Evolutionary conservation across 345 rosid species (phyloP).

Genomic region (Rhodomyrtus tomentosa): DNA sequence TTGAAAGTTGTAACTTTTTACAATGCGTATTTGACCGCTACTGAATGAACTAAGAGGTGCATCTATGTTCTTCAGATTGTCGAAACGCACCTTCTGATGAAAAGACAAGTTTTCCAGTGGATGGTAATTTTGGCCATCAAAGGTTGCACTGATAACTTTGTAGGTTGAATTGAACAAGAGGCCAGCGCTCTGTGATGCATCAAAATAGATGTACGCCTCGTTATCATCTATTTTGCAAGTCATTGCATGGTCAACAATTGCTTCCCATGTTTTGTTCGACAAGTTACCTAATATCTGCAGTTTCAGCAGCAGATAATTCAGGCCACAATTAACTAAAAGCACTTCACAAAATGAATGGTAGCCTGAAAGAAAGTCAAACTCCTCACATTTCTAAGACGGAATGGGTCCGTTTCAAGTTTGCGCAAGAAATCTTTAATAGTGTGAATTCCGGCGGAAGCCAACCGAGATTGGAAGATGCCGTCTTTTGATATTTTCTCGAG

Average conservation of each 20-base stretch:
- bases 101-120: conserved; percentile 16
- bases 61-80: not conserved
- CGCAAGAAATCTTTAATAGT: conserved; percentile 31
- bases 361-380: conserved; percentile 10
- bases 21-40: not conserved
- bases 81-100: conserved; percentile 17
- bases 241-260: conserved; percentile 47
- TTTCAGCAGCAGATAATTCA: conserved; percentile 8
- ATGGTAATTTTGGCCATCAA: conserved; percentile 16
- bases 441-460: conserved; percentile 6
- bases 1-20: not conserved
- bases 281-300: conserved; percentile 32
- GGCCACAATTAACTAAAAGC: not conserved
- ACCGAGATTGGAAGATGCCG: conserved; percentile 27
- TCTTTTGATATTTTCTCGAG: conserved; percentile 59
- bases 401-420: not conserved
- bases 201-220: conserved; percentile 26
- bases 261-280: conserved; percentile 37
- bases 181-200: conserved; percentile 2
- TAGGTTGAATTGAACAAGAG: conserved; percentile 41
- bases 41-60: not conserved
- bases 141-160: conserved; percentile 28
- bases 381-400: conserved; percentile 33
- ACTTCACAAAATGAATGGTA: not conserved
- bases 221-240: conserved; percentile 36